Evolutionary conservation across 1,284 basidiomycete genomes (phyloP).

Genomic region (Ganoderma leucocontextum): DNA sequence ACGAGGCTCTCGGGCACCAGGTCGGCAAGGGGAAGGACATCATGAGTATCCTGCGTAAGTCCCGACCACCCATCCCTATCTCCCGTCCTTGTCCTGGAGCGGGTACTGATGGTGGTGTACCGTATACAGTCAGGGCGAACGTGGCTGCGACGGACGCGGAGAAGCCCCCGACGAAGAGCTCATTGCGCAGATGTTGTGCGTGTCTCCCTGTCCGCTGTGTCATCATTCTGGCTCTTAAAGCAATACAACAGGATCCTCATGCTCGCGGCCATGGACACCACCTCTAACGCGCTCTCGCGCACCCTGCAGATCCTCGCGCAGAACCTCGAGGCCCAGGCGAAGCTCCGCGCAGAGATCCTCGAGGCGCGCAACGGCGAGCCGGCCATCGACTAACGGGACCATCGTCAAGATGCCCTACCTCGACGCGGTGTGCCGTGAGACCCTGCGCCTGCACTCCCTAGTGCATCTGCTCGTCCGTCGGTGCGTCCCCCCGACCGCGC

Average conservation of each 20-base stretch:
- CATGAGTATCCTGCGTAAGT: constrained; percentile 50
- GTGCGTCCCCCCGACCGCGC: background rate
- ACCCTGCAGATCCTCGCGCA: constrained; percentile 34
- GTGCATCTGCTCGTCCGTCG: background rate
- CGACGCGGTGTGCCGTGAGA: constrained; percentile 45
- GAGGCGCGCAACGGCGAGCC: constrained; percentile 27
- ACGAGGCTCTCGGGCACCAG: constrained; percentile 33
- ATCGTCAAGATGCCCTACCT: constrained; percentile 43
- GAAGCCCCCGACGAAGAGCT: constrained; percentile 31
- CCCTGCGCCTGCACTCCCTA: constrained; percentile 29
- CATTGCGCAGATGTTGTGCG: constrained; percentile 39
- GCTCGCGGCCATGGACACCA: constrained; percentile 41
- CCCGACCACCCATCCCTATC: background rate
- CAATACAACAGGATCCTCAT: constrained; percentile 33
- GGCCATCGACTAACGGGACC: constrained; percentile 41
- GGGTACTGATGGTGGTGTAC: background rate
- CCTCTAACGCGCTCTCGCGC: constrained; percentile 40
- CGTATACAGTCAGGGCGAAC: constrained; percentile 36
- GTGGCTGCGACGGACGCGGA: constrained; percentile 31
- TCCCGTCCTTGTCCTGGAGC: background rate
- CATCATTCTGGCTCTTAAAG: background rate
- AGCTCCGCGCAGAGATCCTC: constrained; percentile 38
- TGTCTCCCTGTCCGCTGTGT: background rate
- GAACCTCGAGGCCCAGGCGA: constrained; percentile 21
- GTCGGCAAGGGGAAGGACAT: constrained; percentile 52